phyloP scores from a whole-genome alignment of 306 rosid genomes.

The Cicer pinnatifidum region DNA sequence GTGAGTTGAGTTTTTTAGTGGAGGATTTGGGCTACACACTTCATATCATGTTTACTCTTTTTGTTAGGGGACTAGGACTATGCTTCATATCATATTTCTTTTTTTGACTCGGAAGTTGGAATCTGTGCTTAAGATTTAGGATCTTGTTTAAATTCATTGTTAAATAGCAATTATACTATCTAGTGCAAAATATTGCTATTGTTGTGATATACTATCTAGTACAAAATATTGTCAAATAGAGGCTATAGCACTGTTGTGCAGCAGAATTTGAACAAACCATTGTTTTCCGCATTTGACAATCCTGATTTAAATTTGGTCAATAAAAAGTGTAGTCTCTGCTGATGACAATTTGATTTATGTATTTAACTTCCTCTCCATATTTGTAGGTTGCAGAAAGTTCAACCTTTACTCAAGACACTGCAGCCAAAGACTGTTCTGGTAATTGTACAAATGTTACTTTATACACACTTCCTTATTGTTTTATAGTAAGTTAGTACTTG shows the following conservation, averaged over 20 bases:
- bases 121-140: too few relatives aligned
- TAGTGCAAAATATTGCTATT: too few relatives aligned
- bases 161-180: too few relatives aligned
- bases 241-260: too few relatives aligned
- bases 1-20: neutral
- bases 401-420: slow-evolving; percentile 61
- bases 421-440: slow-evolving; percentile 76
- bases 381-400: slow-evolving; percentile 64
- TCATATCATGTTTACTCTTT: neutral
- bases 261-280: too few relatives aligned
- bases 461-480: neutral
- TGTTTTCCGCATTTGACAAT: too few relatives aligned
- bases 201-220: too few relatives aligned
- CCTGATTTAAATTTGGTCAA: neutral
- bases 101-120: too few relatives aligned
- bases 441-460: slow-evolving; percentile 33
- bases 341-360: slow-evolving; percentile 21
- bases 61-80: too few relatives aligned
- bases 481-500: slow-evolving; percentile 23
- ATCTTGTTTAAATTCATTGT: too few relatives aligned
- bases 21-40: neutral
- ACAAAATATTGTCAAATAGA: too few relatives aligned
- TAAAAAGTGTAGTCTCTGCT: neutral
- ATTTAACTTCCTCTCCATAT: slow-evolving; percentile 18
- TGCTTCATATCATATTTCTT: too few relatives aligned